Evolutionary conservation across 108 stramenopile species (phyloP), one percentile per base, ranked within the genome.

Genomic region (Seminavis robusta): DNA sequence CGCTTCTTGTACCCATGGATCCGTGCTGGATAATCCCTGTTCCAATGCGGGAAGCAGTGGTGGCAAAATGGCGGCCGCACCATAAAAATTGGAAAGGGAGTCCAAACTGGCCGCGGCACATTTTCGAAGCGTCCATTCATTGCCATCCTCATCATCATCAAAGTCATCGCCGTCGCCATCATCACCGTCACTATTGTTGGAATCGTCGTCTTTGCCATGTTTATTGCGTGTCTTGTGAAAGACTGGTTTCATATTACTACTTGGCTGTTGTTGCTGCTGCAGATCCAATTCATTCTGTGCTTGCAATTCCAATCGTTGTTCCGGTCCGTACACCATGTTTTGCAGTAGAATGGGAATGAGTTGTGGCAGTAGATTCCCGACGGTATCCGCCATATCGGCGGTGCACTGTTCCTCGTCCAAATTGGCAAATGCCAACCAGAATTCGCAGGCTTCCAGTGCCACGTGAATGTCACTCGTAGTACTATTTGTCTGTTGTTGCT

Each of bases 1-100:
- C 8, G 92, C 92, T 61, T 95, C 95, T 40, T 91, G 88, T 19
- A 90, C 69, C 94, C 95, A 94, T 46, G 86, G 84, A 54, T 87
- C 85, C 8, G 58, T 48, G 48, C 69, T 73, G 25, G 73, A 52
- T 4, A 95, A 43, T 6, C 88, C 79, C 39, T 74, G 81, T 60
- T 95, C 73, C 31, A 95, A 39, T 0, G 76, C 79, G 5, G 95
- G 95, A 31, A 94, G 55, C 6, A 95, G 69, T 4, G 79, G 50
- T 16, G 92, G 92, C 37, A 95, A 52, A 7, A 85, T 79, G 24
- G 68, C 50, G 0, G 57, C 59, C 2, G 90, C 67, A 6, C 90
- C 92, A 59, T 76, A 93, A 13, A 89, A 39, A 16, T 57, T 74
- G 8, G 90, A 67, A 39, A 95, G 54, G 28, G 75, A 83, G 63